Conservation (phyloP, 352 stramenopile species). For the Phytophthora colocasiae region DNA sequence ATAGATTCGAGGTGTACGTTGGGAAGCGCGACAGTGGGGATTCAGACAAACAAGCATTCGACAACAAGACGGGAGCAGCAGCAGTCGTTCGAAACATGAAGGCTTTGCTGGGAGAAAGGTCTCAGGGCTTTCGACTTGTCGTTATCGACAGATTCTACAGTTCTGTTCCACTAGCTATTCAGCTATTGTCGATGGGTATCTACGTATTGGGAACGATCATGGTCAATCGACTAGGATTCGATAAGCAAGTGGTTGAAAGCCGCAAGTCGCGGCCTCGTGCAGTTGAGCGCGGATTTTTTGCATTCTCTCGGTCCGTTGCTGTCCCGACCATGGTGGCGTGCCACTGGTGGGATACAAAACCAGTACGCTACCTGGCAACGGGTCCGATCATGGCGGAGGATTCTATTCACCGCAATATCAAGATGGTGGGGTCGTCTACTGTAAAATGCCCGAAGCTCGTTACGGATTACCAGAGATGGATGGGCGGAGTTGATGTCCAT, state of each 20-base stretch:
- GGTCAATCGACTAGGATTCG: conserved; percentile 16
- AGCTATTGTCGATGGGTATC: conserved; percentile 37
- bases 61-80: conserved; percentile 12
- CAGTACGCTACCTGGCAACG: conserved; percentile 39
- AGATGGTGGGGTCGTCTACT: not conserved
- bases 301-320: conserved; percentile 5
- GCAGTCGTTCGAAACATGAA: conserved; percentile 23
- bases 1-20: conserved; percentile 16
- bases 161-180: conserved; percentile 13
- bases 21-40: not conserved
- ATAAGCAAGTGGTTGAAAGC: conserved; percentile 5
- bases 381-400: conserved; percentile 17
- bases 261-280: conserved; percentile 10
- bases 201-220: conserved; percentile 39
- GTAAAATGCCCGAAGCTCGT: conserved; percentile 30
- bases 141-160: conserved; percentile 38
- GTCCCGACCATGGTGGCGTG: conserved; percentile 31
- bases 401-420: conserved; percentile 25
- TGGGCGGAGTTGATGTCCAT: no score
- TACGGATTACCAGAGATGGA: no score
- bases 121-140: conserved; percentile 12
- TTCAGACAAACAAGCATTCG: not conserved
- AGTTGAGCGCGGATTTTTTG: conserved; percentile 27
- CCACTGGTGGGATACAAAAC: conserved; percentile 19
- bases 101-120: not conserved